Evolutionary conservation across 1,284 basidiomycete genomes (phyloP).

Genomic region (Kwoniella shivajii): DNA sequence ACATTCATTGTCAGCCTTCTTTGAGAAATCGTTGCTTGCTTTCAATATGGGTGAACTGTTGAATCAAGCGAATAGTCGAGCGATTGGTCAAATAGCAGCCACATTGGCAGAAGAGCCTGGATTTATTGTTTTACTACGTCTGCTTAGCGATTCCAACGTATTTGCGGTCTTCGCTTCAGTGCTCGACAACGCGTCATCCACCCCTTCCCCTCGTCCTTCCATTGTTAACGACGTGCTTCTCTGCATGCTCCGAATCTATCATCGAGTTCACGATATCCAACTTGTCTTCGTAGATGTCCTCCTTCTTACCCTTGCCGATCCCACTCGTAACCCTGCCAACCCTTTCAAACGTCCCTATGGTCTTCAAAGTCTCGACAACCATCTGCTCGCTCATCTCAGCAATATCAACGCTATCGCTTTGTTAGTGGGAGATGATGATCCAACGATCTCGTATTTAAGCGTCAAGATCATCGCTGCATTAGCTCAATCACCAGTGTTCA

Average conservation of each 20-base stretch:
- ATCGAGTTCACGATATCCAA: slow-evolving; percentile 81
- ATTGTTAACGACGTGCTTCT: slow-evolving; percentile 64
- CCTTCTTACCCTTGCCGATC: slow-evolving; percentile 72
- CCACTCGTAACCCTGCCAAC: slow-evolving; percentile 24
- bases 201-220: slow-evolving; percentile 59
- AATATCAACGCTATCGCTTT: slow-evolving; percentile 78
- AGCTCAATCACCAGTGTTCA: slow-evolving; percentile 59
- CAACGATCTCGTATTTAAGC: slow-evolving; percentile 74
- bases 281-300: slow-evolving; percentile 87
- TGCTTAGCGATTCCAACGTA: slow-evolving; percentile 67
- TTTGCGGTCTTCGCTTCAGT: slow-evolving; percentile 61
- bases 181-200: slow-evolving; percentile 48
- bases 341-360: slow-evolving; percentile 43
- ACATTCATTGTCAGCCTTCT: slow-evolving; percentile 78
- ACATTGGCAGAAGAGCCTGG: slow-evolving; percentile 71
- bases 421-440: slow-evolving; percentile 72
- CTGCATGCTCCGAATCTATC: slow-evolving; percentile 78
- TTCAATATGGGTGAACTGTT: slow-evolving; percentile 68
- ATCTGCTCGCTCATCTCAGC: slow-evolving; percentile 74
- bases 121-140: slow-evolving; percentile 77
- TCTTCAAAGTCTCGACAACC: slow-evolving; percentile 66
- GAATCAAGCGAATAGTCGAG: slow-evolving; percentile 27
- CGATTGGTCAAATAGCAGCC: slow-evolving; percentile 34
- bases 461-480: slow-evolving; percentile 78
- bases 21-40: slow-evolving; percentile 78